These are phyloP conservation scores for Neolentinus lepideus DNA, from an alignment of 1,284 basidiomycete genomes.

Conservation along the genomic window DNA sequence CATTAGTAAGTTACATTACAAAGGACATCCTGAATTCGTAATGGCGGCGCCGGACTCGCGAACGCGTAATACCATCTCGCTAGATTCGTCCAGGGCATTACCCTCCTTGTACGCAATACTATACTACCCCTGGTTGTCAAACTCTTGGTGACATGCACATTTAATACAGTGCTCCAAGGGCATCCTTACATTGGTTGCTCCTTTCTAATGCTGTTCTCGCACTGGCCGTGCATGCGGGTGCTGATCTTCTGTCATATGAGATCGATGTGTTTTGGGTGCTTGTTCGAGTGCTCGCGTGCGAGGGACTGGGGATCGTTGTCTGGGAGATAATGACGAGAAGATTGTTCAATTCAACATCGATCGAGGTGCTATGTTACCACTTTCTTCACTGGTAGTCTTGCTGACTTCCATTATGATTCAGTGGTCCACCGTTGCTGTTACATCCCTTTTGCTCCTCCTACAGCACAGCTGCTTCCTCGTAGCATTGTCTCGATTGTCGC, in stretches of 20 bases:
- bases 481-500: constrained; percentile 57
- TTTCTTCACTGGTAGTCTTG: background rate
- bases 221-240: constrained; percentile 51
- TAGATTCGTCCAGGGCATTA: constrained; percentile 44
- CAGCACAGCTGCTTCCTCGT: constrained; percentile 57
- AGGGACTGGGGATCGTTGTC: constrained; percentile 48
- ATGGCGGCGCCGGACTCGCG: constrained; percentile 66
- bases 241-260: constrained; percentile 56
- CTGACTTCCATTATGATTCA: constrained; percentile 19
- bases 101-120: constrained; percentile 42
- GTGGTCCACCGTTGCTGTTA: constrained; percentile 64
- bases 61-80: constrained; percentile 58
- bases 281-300: constrained; percentile 60
- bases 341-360: constrained; percentile 39
- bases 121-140: constrained; percentile 7
- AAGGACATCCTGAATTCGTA: background rate
- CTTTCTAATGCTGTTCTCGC: constrained; percentile 57
- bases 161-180: constrained; percentile 12
- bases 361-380: constrained; percentile 39
- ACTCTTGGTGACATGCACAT: constrained; percentile 12
- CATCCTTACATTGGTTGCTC: constrained; percentile 45
- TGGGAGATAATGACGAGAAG: constrained; percentile 51
- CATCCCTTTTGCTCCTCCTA: constrained; percentile 59
- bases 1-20: background rate
- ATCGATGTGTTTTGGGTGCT: constrained; percentile 69